Base-by-base conservation (phyloP, 139 green algal genomes). In the Chlorella sp. region DNA sequence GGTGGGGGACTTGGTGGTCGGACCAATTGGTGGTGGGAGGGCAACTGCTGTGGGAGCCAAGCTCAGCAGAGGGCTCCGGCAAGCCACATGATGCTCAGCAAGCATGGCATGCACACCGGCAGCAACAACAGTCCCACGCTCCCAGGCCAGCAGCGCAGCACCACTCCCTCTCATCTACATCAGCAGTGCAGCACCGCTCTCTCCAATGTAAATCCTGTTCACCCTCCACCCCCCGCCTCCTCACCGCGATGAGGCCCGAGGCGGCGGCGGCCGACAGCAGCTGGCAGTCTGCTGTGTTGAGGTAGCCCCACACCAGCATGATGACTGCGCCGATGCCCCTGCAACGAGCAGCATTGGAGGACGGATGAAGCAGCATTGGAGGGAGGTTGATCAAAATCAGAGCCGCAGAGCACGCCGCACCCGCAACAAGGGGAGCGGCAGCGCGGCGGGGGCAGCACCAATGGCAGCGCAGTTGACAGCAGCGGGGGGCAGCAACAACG, bases 271-370 rank as follows among this genome's bases (percentile, higher is more conserved):
- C 78, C 0, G 70, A 73, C 32, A 74, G 67, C 60, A 65, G 19
- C 28, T 76, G 24, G 26, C 78, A 83, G 19, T 60, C 54, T 4
- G 30, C 38, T 20, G 48, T 13, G 48, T 80, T 68, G 32, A 51
- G 16, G 28, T n/a, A 67, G 44, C 78, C 32, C 81, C 81, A 89
- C 8, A 76, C 28, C 16, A 79, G 11, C 76, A 75, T 73, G n/a
- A 89, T 65, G 26, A 80, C 3, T 3, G 81, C 73, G 26, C 86
- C 86, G 7, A 87, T 60, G 51, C 51, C 51, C 51, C 51, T 60
- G 51, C 51, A n/a, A n/a, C n/a, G n/a, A n/a, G n/a, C n/a, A n/a
- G n/a, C n/a, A n/a, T n/a, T n/a, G n/a, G n/a, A n/a, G n/a, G n/a
- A n/a, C n/a, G n/a, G n/a, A n/a, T n/a, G n/a, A n/a, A n/a, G n/a